Conservation (phyloP, 345 rosid genomes). For the Psidium guajava region DNA sequence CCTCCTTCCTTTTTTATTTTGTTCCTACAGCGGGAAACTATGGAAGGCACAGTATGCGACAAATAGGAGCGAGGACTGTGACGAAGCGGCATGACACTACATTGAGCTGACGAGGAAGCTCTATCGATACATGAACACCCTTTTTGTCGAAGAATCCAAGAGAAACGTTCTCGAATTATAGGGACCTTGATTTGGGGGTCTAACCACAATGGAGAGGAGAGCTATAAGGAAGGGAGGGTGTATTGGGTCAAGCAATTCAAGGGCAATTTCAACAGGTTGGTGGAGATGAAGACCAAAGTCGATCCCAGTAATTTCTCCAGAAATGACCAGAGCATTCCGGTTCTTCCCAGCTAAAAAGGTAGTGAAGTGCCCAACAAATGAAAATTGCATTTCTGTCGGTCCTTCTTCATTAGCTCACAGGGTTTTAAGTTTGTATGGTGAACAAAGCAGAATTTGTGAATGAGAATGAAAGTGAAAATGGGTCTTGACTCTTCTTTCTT, state of each 20-base stretch:
- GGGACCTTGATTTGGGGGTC: too few species aligned
- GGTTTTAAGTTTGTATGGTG: background rate
- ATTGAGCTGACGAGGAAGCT: too few species aligned
- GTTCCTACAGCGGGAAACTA: too few species aligned
- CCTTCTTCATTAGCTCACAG: background rate
- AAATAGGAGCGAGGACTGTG: too few species aligned
- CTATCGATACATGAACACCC: too few species aligned
- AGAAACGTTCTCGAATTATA: too few species aligned
- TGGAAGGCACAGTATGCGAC: too few species aligned
- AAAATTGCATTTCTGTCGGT: background rate
- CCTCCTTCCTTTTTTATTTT: too few species aligned
- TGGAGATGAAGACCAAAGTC: conserved; percentile 31
- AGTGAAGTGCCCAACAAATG: background rate
- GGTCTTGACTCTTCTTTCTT: too few species aligned
- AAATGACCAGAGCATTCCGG: conserved; percentile 62
- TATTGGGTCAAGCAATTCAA: conserved; percentile 47
- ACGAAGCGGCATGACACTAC: too few species aligned
- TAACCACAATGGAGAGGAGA: conserved; percentile 12
- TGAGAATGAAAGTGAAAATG: too few species aligned
- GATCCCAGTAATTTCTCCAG: conserved; percentile 53
- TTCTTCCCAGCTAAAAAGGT: background rate
- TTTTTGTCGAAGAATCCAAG: too few species aligned
- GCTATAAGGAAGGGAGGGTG: conserved; percentile 16
- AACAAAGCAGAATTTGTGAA: background rate
- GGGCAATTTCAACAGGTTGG: conserved; percentile 38